Evolutionary conservation across 1,139 yeast genomes (phyloP).

Genomic region (Diutina scorzettiae): DNA sequence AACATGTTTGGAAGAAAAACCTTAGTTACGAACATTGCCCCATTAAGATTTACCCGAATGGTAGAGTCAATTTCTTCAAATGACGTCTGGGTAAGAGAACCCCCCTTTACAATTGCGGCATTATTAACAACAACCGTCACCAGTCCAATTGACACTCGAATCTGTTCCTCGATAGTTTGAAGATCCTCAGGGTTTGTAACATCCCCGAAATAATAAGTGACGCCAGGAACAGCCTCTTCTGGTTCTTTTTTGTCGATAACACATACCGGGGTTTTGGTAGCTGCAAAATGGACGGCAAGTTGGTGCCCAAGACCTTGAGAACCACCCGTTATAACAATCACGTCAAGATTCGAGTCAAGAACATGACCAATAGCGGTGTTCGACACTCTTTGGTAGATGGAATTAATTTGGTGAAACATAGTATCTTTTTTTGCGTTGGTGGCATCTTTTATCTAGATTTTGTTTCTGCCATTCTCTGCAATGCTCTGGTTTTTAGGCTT

Average conservation of each 20-base stretch:
- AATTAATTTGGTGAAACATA: neutral
- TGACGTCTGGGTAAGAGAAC: slow-evolving; percentile 38
- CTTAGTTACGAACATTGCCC: slow-evolving; percentile 61
- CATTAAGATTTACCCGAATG: slow-evolving; percentile 52
- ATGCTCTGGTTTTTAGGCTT: too few species aligned
- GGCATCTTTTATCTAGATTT: too few species aligned
- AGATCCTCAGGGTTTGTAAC: slow-evolving; percentile 41
- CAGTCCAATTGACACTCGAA: slow-evolving; percentile 39
- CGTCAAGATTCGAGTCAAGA: slow-evolving; percentile 39
- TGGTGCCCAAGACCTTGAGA: slow-evolving; percentile 62
- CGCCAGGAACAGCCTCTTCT: slow-evolving; percentile 21
- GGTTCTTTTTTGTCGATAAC: slow-evolving; percentile 52
- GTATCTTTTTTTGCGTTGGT: too few species aligned
- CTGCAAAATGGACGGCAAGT: slow-evolving; percentile 34
- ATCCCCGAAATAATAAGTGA: slow-evolving; percentile 54
- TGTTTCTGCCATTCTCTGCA: too few species aligned
- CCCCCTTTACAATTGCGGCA: slow-evolving; percentile 65
- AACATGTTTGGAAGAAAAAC: slow-evolving; percentile 67
- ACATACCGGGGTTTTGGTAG: slow-evolving; percentile 37
- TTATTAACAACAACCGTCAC: slow-evolving; percentile 67
- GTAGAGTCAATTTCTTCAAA: slow-evolving; percentile 49
- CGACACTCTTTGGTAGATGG: slow-evolving; percentile 11
- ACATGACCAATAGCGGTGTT: slow-evolving; percentile 35
- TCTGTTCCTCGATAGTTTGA: slow-evolving; percentile 19
- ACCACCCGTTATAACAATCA: slow-evolving; percentile 80